Evolutionary conservation across 768 basidiomycete species (phyloP), one percentile per base, ranked within the genome.

Genomic region (Tylopilus felleus): DNA sequence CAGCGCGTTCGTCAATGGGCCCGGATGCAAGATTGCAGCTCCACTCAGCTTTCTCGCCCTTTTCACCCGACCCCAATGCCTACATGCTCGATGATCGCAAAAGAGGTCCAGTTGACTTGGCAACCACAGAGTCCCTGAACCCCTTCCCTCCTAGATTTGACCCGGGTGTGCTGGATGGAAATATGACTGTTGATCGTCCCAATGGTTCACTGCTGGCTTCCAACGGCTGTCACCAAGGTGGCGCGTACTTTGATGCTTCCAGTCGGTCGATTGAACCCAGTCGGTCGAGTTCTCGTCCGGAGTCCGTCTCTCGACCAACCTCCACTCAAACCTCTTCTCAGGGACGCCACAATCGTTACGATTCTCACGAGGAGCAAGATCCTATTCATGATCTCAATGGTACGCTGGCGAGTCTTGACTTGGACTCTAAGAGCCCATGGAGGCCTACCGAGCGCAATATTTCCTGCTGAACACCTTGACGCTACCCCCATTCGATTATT

Each of bases 21-120:
- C 23, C 41, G 38, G 65, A 62, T 29, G 49, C 51, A 13, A 59
- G 63, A 46, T 54, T 65, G 23, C 64, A 60, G 39, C 49, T 55
- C 25, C 57, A 55, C 25, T 61, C 60, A 8, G 61, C 68, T 53
- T 90, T 90, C 67, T 86, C 87, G 8, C 88, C 88, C 4, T 91
- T 91, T 71, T 90, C 89, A 1, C 88, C 88, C 9, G 88, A 90
- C 60, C 83, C 85, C 9, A 85, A 80, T 58, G 64, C 75, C 21
- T 73, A 73, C 61, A 65, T 5, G 73, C 77, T 55, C 67, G 66
- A 41, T 56, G 68, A 56, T 53, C 61, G 59, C 66, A 65, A 68
- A 40, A 75, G 73, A 55, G 75, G 73, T 49, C 72, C 70, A 28
- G 68, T 59, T 38, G 65, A 66, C 35, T 67, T 67, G 44, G 64